Conservation (phyloP, 495 filamentous ascomycete genomes). For the Pyrenopolyporus hunteri region DNA sequence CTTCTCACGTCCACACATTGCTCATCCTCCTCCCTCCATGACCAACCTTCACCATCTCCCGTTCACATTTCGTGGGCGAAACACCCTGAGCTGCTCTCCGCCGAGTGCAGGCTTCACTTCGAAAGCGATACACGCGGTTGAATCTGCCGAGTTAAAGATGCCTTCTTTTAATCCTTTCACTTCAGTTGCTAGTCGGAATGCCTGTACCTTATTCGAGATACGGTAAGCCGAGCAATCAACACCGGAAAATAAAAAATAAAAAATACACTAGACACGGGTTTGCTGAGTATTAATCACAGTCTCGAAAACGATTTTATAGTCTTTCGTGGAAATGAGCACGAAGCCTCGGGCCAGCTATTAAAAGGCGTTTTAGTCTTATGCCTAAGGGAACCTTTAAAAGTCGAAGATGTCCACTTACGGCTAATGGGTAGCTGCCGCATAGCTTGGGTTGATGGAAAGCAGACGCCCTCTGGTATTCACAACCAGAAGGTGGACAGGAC, state of each 20-base stretch:
- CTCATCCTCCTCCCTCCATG: slow-evolving; percentile 17
- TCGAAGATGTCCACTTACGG: slow-evolving; percentile 74
- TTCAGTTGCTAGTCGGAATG: slow-evolving; percentile 49
- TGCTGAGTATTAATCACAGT: slow-evolving; percentile 50
- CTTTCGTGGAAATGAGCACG: slow-evolving; percentile 74
- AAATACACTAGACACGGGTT: not conserved
- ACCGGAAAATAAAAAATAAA: no score
- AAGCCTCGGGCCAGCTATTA: slow-evolving; percentile 75
- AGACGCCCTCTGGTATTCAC: slow-evolving; percentile 56
- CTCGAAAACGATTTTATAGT: slow-evolving; percentile 81
- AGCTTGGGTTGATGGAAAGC: slow-evolving; percentile 60
- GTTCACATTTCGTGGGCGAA: slow-evolving; percentile 36
- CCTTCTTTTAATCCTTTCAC: slow-evolving; percentile 58
- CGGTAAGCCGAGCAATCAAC: slow-evolving; percentile 48
- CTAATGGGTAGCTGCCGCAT: slow-evolving; percentile 73
- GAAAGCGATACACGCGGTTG: slow-evolving; percentile 31
- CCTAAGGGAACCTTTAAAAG: slow-evolving; percentile 67
- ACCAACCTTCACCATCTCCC: slow-evolving; percentile 31
- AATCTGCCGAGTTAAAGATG: slow-evolving; percentile 45
- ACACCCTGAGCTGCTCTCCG: slow-evolving; percentile 19
- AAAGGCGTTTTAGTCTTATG: slow-evolving; percentile 79
- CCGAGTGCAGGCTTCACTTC: slow-evolving; percentile 26
- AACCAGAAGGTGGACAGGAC: slow-evolving; percentile 55
- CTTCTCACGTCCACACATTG: slow-evolving; percentile 16
- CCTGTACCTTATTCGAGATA: slow-evolving; percentile 59